phyloP scores from a whole-genome alignment of 495 filamentous ascomycete species.

The Penicillium ochrochloron region DNA sequence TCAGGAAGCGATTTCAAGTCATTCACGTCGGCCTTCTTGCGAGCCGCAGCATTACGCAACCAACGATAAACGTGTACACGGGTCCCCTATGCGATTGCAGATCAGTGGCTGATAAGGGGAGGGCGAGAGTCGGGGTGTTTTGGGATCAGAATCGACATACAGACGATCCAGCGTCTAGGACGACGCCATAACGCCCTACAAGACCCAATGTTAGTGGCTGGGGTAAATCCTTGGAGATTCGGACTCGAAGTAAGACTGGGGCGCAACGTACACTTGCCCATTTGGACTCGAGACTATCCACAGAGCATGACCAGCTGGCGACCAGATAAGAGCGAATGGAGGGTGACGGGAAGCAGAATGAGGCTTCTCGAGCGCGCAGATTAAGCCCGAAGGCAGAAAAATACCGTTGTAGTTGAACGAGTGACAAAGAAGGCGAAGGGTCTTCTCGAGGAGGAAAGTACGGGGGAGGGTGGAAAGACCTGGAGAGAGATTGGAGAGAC shows the following conservation, averaged over 20 bases:
- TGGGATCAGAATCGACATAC: slow-evolving; percentile 39
- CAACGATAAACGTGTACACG: slow-evolving; percentile 93
- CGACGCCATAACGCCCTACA: slow-evolving; percentile 66
- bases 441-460: slow-evolving; percentile 9
- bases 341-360: not conserved
- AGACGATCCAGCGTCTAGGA: slow-evolving; percentile 73
- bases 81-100: slow-evolving; percentile 63
- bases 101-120: slow-evolving; percentile 9
- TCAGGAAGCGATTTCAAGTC: slow-evolving; percentile 75
- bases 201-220: slow-evolving; percentile 8
- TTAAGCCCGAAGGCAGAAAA: not conserved
- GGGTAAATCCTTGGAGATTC: slow-evolving; percentile 5
- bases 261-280: slow-evolving; percentile 54
- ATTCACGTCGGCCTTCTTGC: slow-evolving; percentile 59
- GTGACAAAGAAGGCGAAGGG: slow-evolving; percentile 21
- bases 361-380: slow-evolving; percentile 7
- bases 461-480: slow-evolving; percentile 11
- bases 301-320: slow-evolving; percentile 39
- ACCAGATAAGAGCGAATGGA: slow-evolving; percentile 14
- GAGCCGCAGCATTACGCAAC: slow-evolving; percentile 74
- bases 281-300: slow-evolving; percentile 39
- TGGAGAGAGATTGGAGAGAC: slow-evolving; percentile 4
- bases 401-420: slow-evolving; percentile 19
- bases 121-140: not conserved
- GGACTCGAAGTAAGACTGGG: slow-evolving; percentile 13